Evolutionary conservation across 1,284 basidiomycete species (phyloP).

Genomic region (Boletus calvinii): DNA sequence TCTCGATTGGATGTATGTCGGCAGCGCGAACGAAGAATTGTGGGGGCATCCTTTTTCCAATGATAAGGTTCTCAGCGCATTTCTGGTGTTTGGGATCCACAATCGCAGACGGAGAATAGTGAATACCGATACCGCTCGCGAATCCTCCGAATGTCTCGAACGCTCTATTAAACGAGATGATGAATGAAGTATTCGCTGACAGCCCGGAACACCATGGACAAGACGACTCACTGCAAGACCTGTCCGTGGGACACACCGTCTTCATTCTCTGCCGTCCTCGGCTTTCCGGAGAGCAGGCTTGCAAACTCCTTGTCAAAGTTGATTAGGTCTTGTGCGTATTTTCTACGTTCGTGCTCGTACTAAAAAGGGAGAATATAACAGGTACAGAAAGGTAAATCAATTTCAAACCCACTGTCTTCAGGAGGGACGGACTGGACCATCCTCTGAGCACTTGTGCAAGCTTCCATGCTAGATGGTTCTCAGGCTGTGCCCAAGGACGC

Average conservation of each 20-base stretch:
- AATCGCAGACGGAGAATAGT: conserved; percentile 56
- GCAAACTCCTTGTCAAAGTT: conserved; percentile 77
- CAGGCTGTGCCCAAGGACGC: background rate
- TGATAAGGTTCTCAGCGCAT: conserved; percentile 42
- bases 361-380: conserved; percentile 25
- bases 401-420: conserved; percentile 62
- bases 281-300: conserved; percentile 75
- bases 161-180: conserved; percentile 36
- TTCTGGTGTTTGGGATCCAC: conserved; percentile 46
- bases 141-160: conserved; percentile 61
- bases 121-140: conserved; percentile 64
- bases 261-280: conserved; percentile 51
- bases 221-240: conserved; percentile 51
- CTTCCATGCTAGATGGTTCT: conserved; percentile 61
- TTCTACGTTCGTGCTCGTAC: conserved; percentile 72
- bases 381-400: background rate
- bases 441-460: conserved; percentile 70
- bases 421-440: conserved; percentile 60
- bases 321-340: conserved; percentile 80
- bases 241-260: conserved; percentile 68
- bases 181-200: background rate
- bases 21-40: conserved; percentile 62
- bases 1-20: conserved; percentile 58
- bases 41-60: conserved; percentile 62
- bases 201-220: background rate